Evolutionary conservation across 257 asterid genomes (phyloP), one percentile per base, ranked within the genome.

Genomic region (Paulownia fortunei): DNA sequence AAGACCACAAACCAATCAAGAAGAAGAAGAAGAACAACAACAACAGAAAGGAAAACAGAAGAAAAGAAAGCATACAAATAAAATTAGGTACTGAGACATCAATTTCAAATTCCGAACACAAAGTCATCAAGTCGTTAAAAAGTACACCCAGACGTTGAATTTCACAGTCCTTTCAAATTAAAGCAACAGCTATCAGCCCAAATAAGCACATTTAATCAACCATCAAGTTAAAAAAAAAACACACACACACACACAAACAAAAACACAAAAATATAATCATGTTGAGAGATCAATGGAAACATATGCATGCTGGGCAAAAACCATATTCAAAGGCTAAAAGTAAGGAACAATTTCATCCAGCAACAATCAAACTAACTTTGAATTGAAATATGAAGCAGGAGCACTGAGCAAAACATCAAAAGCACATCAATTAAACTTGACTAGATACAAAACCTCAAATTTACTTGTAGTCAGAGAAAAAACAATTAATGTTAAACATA

Each of bases 131-230:
- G 54, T 59, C 32, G 9, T 36, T 47, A 37, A 12, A 2, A 6
- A 42, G 41, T 39, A 11, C 0, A 18, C 58, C 54, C 66, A 37
- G 46, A 30, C 59, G 24, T 55, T 54, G 73, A 16, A 23, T 46
- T 39, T 65, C 64, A 52, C 1, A 16, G 44, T 44, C 54, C 55
- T 47, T 74, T 1, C 30, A 74, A 64, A 47, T 49, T 10, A 26
- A 72, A 56, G 21, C 59, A 27, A 32, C 47, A 61, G 44, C 81
- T 74, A 63, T 44, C 42, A 79, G 51, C 59, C 61, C 44, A 66
- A 59, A n/a, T 30, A 39, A 79, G 58, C 62, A 26, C 37, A 75
- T 70, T 36, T 18, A 19, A 56, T 21, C 60, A 69, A 68, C 58
- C 49, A 44, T 3, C 26, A 18, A 42, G 36, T 44, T 9, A 3